Conservation (phyloP, 768 basidiomycete species). For the Russula sp. region DNA sequence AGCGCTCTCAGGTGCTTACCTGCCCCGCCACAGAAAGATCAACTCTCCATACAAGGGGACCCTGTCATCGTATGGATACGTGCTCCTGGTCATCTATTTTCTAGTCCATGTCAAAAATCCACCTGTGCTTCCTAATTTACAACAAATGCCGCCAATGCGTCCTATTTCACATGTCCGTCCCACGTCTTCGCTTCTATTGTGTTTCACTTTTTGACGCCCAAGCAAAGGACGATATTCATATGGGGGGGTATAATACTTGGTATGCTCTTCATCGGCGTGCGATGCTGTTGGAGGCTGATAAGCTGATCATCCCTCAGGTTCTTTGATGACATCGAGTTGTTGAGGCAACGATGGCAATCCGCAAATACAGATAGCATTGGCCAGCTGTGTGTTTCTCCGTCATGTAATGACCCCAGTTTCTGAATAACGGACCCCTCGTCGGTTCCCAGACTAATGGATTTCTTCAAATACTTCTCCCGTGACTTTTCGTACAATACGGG, state of each 20-base stretch:
- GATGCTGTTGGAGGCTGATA: background rate
- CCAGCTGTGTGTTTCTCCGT: constrained; percentile 63
- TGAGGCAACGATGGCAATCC: constrained; percentile 92
- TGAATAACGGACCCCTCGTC: constrained; percentile 8
- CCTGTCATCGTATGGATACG: constrained; percentile 95
- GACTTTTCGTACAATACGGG: constrained; percentile 91
- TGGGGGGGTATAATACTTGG: constrained; percentile 83
- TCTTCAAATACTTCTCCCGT: constrained; percentile 94
- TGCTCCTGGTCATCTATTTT: constrained; percentile 96
- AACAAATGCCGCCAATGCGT: constrained; percentile 88
- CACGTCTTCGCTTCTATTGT: background rate
- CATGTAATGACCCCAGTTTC: constrained; percentile 5
- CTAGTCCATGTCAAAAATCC: constrained; percentile 97
- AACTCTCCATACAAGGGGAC: constrained; percentile 98
- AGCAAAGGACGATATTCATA: constrained; percentile 70
- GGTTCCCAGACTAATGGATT: constrained; percentile 84
- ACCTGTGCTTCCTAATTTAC: constrained; percentile 92
- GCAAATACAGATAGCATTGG: constrained; percentile 90
- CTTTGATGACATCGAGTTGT: constrained; percentile 93
- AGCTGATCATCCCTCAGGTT: constrained; percentile 48
- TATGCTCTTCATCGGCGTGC: background rate
- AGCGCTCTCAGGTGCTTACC: constrained; percentile 10
- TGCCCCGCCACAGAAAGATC: constrained; percentile 68
- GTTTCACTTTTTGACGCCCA: constrained; percentile 25
- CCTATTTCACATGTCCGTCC: constrained; percentile 70